Conservation (phyloP, 2,329 filamentous ascomycete species). For the Bipolaris victoriae region DNA sequence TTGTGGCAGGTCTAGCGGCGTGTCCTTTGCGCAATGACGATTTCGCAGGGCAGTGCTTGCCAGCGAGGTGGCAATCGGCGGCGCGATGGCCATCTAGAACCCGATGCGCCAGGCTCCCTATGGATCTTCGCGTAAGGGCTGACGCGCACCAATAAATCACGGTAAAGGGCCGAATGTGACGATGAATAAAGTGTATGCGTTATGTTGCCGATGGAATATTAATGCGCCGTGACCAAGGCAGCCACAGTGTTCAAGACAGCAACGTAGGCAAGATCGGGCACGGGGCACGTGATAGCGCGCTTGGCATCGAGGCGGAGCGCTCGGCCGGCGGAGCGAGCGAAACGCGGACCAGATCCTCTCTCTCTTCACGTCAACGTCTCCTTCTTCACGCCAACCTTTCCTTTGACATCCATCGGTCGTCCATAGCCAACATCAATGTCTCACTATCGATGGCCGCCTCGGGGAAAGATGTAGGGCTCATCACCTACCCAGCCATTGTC, state of each 20-base stretch:
- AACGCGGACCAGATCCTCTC: not conserved
- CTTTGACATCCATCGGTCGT: constrained; percentile 5
- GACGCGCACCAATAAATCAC: not conserved
- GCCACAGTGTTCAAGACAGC: not conserved
- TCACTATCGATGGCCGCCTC: constrained; percentile 28
- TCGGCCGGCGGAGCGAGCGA: constrained; percentile 18
- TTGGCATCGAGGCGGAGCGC: constrained; percentile 17
- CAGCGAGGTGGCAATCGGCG: constrained; percentile 9
- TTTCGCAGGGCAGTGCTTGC: constrained; percentile 5
- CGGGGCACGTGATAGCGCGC: constrained; percentile 15
- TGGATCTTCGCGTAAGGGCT: not conserved
- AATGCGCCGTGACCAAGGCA: not conserved
- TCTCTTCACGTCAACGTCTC: constrained; percentile 1
- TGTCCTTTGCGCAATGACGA: constrained; percentile 8
- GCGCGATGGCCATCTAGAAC: constrained; percentile 4
- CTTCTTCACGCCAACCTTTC: constrained; percentile 4
- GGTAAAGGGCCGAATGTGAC: not conserved
- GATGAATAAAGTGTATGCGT: not conserved
- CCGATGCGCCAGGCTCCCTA: constrained; percentile 1
- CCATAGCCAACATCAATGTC: constrained; percentile 23
- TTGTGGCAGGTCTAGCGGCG: constrained; percentile 2
- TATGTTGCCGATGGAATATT: not conserved
- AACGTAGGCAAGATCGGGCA: not conserved
- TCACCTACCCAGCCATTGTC: constrained; percentile 37
- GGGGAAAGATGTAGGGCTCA: constrained; percentile 6